Percentiles rank a stretch among this genome's conserved stretches.
Evolutionary conservation across 768 basidiomycete genomes (phyloP).

Genomic region (Hemileccinum rubropunctum): DNA sequence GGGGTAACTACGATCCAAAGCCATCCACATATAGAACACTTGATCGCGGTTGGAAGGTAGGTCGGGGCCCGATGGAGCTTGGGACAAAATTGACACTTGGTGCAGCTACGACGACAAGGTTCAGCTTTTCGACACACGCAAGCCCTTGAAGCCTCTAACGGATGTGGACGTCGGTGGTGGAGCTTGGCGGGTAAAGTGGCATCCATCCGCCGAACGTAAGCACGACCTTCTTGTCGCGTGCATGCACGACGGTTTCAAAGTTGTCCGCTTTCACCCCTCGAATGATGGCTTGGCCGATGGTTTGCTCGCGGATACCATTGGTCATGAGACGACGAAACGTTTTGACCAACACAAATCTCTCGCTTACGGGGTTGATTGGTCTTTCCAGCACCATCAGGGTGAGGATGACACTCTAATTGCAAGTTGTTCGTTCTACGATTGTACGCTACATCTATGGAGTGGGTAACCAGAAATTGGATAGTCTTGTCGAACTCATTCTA

Average conservation of each 20-base stretch:
- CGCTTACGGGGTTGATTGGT: slow-evolving; percentile 95
- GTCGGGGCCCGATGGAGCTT: slow-evolving; percentile 7
- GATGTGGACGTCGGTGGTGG: slow-evolving; percentile 81
- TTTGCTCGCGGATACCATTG: slow-evolving; percentile 9
- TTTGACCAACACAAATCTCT: slow-evolving; percentile 80
- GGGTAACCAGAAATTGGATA: slow-evolving; percentile 39
- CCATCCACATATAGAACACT: slow-evolving; percentile 74
- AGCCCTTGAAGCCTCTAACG: slow-evolving; percentile 52
- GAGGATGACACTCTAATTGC: slow-evolving; percentile 56
- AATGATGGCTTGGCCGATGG: background rate
- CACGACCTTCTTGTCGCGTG: slow-evolving; percentile 86
- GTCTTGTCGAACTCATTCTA: background rate
- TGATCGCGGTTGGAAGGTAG: slow-evolving; percentile 90
- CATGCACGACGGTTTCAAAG: slow-evolving; percentile 97
- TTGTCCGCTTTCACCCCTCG: slow-evolving; percentile 40
- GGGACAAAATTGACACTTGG: background rate
- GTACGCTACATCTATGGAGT: slow-evolving; percentile 75
- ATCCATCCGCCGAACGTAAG: slow-evolving; percentile 66
- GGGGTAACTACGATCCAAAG: slow-evolving; percentile 91
- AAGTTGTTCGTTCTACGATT: slow-evolving; percentile 96
- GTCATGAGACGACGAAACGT: slow-evolving; percentile 45
- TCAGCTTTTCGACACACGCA: slow-evolving; percentile 79
- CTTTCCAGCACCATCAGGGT: slow-evolving; percentile 35
- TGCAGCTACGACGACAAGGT: slow-evolving; percentile 81
- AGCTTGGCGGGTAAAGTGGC: slow-evolving; percentile 96